These are phyloP conservation scores for Pascua sp. DNA, from an alignment of 1,284 basidiomycete species.

Conservation along the genomic window DNA sequence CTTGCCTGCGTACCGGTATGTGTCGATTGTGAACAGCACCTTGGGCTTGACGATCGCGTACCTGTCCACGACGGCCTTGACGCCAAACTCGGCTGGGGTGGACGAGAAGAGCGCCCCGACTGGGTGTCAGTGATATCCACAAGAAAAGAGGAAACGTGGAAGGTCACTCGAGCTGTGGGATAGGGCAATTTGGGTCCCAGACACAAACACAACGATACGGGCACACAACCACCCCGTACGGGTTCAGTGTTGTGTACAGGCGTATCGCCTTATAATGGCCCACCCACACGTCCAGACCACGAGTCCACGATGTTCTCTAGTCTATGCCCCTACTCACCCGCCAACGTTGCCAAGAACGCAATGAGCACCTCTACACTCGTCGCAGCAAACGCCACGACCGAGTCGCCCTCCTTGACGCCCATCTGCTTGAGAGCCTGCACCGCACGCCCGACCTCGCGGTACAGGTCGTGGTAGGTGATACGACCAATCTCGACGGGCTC, in stretches of 20 bases:
- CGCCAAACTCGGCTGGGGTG: slow-evolving; percentile 28
- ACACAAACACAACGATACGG: no score
- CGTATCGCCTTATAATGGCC: no score
- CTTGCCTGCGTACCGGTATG: slow-evolving; percentile 42
- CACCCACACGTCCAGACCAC: no score
- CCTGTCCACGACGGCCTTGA: slow-evolving; percentile 26
- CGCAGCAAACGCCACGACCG: slow-evolving; percentile 16
- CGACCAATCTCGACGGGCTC: slow-evolving; percentile 20
- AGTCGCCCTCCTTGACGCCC: slow-evolving; percentile 16
- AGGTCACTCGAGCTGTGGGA: no score
- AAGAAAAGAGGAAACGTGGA: no score
- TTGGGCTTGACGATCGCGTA: slow-evolving; percentile 40
- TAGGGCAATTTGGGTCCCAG: no score
- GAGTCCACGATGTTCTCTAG: no score
- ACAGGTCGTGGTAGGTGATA: slow-evolving; percentile 20
- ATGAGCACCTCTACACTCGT: slow-evolving; percentile 21
- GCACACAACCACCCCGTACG: no score
- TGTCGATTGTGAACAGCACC: slow-evolving; percentile 44
- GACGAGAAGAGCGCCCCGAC: slow-evolving; percentile 28
- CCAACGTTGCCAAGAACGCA: slow-evolving; percentile 14
- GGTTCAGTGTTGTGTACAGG: no score
- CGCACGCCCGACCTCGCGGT: slow-evolving; percentile 14
- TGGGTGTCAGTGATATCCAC: no score
- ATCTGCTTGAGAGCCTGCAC: slow-evolving; percentile 15
- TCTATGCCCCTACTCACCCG: not conserved